These are phyloP conservation scores for Glutinoglossum americanum DNA, from an alignment of 495 filamentous ascomycete genomes.

Conservation along the genomic window DNA sequence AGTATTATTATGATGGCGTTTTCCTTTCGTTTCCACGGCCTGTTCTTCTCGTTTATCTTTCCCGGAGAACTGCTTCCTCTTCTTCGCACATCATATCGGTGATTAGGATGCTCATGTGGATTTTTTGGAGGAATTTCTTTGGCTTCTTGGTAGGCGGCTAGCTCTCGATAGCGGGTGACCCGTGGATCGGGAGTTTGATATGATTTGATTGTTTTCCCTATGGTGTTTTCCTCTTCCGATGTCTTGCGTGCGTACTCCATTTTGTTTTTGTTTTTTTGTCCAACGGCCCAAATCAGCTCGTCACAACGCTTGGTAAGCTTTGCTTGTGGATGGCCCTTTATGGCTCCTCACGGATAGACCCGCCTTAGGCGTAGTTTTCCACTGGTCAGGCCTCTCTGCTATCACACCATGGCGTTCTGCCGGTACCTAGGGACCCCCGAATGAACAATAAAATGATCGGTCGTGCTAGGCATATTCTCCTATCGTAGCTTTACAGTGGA, in stretches of 20 bases:
- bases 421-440: not conserved
- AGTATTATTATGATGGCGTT: not conserved
- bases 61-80: too few species aligned
- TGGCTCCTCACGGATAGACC: not conserved
- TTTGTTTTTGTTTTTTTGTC: not conserved
- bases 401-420: not conserved
- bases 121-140: not conserved
- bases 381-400: not conserved
- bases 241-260: not conserved
- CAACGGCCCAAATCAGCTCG: not conserved
- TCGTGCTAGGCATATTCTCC: not conserved
- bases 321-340: not conserved
- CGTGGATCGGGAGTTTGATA: not conserved
- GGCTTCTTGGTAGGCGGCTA: not conserved
- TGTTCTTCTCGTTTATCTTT: too few species aligned
- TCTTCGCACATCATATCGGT: not conserved
- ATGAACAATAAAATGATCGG: not conserved
- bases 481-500: not conserved
- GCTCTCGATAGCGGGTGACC: not conserved
- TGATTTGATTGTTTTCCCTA: not conserved
- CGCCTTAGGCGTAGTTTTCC: not conserved
- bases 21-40: too few species aligned
- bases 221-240: not conserved
- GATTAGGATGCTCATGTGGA: not conserved
- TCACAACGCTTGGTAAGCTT: not conserved